A percentile compares a stretch with the other conserved stretches of the same genome.
These are phyloP conservation scores for Candida coquimbonensis DNA, from an alignment of 805 yeast species.

Conservation along the genomic window DNA sequence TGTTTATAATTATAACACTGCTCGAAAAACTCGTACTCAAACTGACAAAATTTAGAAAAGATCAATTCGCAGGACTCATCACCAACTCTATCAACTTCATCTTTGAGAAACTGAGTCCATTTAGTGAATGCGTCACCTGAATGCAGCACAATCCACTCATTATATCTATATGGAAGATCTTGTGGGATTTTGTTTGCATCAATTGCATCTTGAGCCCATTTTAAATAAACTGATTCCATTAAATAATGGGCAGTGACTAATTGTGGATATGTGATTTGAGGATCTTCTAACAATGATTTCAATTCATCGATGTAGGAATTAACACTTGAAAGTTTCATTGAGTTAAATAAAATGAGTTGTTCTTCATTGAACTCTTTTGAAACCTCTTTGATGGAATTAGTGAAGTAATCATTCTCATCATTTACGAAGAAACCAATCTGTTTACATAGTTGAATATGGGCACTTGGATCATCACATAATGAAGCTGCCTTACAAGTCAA, in stretches of 20 bases:
- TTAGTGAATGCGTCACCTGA: constrained; percentile 39
- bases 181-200: constrained; percentile 20
- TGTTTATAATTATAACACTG: constrained; percentile 31
- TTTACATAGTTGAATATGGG: constrained; percentile 37
- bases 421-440: constrained; percentile 44
- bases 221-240: constrained; percentile 44
- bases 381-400: constrained; percentile 25
- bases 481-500: constrained; percentile 39
- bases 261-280: constrained; percentile 30
- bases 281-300: constrained; percentile 23
- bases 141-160: constrained; percentile 47
- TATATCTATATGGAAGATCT: constrained; percentile 36
- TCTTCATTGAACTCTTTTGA: constrained; percentile 8
- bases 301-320: constrained; percentile 31
- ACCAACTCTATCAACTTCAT: constrained; percentile 34
- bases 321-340: constrained; percentile 27
- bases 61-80: constrained; percentile 24
- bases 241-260: constrained; percentile 37
- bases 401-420: constrained; percentile 43
- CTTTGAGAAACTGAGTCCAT: constrained; percentile 41
- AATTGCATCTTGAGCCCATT: constrained; percentile 41
- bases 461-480: constrained; percentile 31
- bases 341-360: constrained; percentile 13
- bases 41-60: constrained; percentile 30
- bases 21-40: constrained; percentile 41